Evolutionary conservation across 2,329 filamentous ascomycete species (phyloP).

Genomic region (Tetracladium maxilliforme): DNA sequence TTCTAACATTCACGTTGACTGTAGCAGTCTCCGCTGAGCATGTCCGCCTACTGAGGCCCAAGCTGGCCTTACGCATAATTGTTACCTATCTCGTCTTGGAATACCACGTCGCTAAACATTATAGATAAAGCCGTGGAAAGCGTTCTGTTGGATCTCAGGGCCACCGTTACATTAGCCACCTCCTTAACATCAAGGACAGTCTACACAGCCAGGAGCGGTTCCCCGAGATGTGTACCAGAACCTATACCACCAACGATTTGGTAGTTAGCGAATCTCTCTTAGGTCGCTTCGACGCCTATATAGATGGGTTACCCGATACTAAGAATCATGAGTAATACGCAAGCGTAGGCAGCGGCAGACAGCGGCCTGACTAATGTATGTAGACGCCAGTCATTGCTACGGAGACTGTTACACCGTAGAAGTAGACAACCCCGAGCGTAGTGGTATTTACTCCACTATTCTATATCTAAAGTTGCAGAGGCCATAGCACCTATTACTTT

Average conservation of each 20-base stretch:
- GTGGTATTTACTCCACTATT: no score
- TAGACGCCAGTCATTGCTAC: constrained; percentile 7
- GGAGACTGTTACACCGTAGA: no score
- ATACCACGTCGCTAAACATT: constrained; percentile 32
- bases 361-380: constrained; percentile 30
- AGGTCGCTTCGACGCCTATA: constrained; percentile 16
- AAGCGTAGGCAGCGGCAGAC: constrained; percentile 27
- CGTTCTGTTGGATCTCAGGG: constrained; percentile 27
- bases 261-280: constrained; percentile 26
- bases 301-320: constrained; percentile 28
- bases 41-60: no score
- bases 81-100: constrained; percentile 32
- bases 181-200: constrained; percentile 20
- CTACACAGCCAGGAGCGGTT: constrained; percentile 38
- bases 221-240: constrained; percentile 32
- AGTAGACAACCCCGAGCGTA: no score
- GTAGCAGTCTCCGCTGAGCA: no score
- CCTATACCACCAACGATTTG: constrained; percentile 35
- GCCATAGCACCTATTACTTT: no score
- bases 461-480: no score
- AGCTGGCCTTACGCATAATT: no score
- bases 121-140: constrained; percentile 28
- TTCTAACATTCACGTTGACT: no score
- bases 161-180: constrained; percentile 31
- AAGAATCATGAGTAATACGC: constrained; percentile 20